Evolutionary conservation across 371 early-diverging fungal genomes (phyloP), one percentile per base, ranked within the genome.

Genomic region (Nematocida ironsii): DNA sequence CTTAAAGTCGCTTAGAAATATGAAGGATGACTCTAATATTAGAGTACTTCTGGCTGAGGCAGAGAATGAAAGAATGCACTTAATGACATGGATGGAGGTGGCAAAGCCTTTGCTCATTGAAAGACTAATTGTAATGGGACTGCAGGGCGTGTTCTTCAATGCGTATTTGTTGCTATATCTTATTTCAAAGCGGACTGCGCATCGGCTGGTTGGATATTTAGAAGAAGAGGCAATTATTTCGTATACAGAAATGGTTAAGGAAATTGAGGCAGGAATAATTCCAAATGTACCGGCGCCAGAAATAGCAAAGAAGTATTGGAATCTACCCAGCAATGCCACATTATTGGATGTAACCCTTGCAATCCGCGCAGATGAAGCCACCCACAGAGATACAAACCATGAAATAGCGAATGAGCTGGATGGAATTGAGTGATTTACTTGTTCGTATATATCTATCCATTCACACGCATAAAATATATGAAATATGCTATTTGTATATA

Each of bases 201-300:
- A 96, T 88, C 90, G 95, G 50, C 89, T 92, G 57, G 92, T 90
- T 23, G 87, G 88, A 27, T 88, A 86, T 67, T 84, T 90, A 33
- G 90, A 90, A 86, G 96, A 96, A 86, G 93, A 94, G 84, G 96
- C 96, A 2, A 92, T 95, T 27, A 88, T 92, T 44, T 92, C 94
- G 0, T 96, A 96, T 88, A 93, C 93, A 1, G 90, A 90, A 82
- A 92, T 93, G 86, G 83, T 95, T 62, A 88, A 90, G n/a, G 94
- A 93, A 83, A 92, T 96, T 72, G 92, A 93, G 61, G 83, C 84
- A 0, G 94, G 94, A 1, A 82, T 89, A 1, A 88, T 94, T 25
- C 83, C 89, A 56, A 92, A 92, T 83, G 88, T 85, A 27, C 87
- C 89, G 23, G 93, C 91, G 0, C 90, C 90, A 7, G 73, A 90